These are phyloP conservation scores for Melastoma malabathricum DNA, from an alignment of 345 rosid genomes.

Conservation along the genomic window DNA sequence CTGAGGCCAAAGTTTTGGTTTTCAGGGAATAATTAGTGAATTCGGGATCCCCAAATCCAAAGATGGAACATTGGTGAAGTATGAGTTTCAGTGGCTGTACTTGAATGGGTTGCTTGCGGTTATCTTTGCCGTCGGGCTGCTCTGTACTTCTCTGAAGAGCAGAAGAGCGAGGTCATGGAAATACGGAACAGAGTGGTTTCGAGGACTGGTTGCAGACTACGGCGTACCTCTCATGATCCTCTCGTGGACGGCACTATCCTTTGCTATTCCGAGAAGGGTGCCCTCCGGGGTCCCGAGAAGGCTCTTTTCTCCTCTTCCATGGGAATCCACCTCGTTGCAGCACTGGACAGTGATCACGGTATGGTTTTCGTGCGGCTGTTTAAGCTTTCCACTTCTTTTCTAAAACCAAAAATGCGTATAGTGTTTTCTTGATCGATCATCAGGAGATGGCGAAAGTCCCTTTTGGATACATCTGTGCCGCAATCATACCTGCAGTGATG, in stretches of 20 bases:
- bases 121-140: slow-evolving; percentile 51
- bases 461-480: slow-evolving; percentile 45
- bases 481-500: slow-evolving; percentile 72
- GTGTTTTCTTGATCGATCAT: slow-evolving; percentile 1
- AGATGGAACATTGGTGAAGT: slow-evolving; percentile 24
- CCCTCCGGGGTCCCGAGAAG: slow-evolving; percentile 59
- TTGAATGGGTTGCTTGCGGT: slow-evolving; percentile 62
- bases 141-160: slow-evolving; percentile 44
- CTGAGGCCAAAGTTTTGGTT: slow-evolving; percentile 6
- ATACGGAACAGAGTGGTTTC: slow-evolving; percentile 58
- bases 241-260: slow-evolving; percentile 55
- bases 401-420: neutral
- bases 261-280: slow-evolving; percentile 24
- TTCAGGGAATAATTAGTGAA: slow-evolving; percentile 56
- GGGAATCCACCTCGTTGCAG: slow-evolving; percentile 51
- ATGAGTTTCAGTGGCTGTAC: slow-evolving; percentile 44
- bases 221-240: slow-evolving; percentile 76
- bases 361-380: neutral
- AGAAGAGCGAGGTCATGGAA: slow-evolving; percentile 61
- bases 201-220: slow-evolving; percentile 63
- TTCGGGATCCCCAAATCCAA: slow-evolving; percentile 31
- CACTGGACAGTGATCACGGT: slow-evolving; percentile 84
- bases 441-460: slow-evolving; percentile 86
- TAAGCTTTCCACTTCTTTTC: neutral
- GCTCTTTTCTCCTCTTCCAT: slow-evolving; percentile 59